Percentiles rank a stretch among this genome's conserved stretches.
phyloP scores from a whole-genome alignment of 768 basidiomycete genomes.

The Podaxis carcinomalis region DNA sequence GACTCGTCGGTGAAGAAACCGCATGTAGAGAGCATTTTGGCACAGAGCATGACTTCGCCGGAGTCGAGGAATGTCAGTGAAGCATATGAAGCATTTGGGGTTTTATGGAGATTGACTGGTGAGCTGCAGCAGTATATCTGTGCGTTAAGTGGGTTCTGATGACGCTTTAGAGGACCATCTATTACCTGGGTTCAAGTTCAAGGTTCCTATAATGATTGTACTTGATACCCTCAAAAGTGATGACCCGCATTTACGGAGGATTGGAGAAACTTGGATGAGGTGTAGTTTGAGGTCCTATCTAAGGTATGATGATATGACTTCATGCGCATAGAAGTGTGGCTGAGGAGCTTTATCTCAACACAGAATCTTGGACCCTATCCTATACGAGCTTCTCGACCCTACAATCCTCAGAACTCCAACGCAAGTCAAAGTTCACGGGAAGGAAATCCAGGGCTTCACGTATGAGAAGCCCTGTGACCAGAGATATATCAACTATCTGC shows the following conservation, averaged over 20 bases:
- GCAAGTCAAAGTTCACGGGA: conserved; percentile 51
- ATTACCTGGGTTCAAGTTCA: conserved; percentile 78
- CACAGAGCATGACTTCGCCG: conserved; percentile 61
- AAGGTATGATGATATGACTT: conserved; percentile 45
- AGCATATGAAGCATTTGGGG: conserved; percentile 85
- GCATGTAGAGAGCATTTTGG: conserved; percentile 77
- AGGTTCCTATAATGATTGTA: conserved; percentile 83
- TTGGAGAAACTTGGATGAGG: conserved; percentile 97
- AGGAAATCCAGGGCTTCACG: conserved; percentile 58
- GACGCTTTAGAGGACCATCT: conserved; percentile 63
- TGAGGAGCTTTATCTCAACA: conserved; percentile 4
- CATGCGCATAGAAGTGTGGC: neutral
- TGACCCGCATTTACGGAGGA: conserved; percentile 67
- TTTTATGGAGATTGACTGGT: conserved; percentile 90
- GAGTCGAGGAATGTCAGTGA: conserved; percentile 43
- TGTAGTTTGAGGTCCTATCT: conserved; percentile 89
- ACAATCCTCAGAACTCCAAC: conserved; percentile 49
- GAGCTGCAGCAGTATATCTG: conserved; percentile 13
- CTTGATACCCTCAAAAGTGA: conserved; percentile 78
- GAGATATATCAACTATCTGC: conserved; percentile 60
- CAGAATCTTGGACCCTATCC: conserved; percentile 87
- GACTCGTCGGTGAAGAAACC: conserved; percentile 50
- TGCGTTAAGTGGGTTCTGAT: conserved; percentile 1
- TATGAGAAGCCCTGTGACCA: conserved; percentile 82
- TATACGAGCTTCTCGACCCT: conserved; percentile 75